These are phyloP conservation scores for Sugiyamaella mastotermitis DNA, from an alignment of 805 yeast species.

Conservation along the genomic window DNA sequence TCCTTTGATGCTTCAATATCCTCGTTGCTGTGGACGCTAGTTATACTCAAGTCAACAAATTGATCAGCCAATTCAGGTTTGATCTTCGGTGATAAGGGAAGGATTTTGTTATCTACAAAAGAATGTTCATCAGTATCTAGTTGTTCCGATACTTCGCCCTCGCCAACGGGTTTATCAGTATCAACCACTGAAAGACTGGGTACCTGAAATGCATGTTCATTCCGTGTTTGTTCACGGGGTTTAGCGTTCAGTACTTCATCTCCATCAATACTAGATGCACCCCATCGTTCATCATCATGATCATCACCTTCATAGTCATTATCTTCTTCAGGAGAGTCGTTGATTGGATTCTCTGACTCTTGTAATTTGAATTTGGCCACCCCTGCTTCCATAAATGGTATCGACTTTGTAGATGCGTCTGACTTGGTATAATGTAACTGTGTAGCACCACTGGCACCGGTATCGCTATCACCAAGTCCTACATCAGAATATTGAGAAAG, in stretches of 20 bases:
- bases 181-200: not conserved
- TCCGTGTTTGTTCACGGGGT: not conserved
- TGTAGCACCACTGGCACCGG: too few relatives aligned
- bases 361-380: constrained; percentile 15
- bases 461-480: too few relatives aligned
- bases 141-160: not conserved
- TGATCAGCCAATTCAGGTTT: too few relatives aligned
- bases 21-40: not conserved
- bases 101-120: not conserved
- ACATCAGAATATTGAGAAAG: too few relatives aligned
- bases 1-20: not conserved
- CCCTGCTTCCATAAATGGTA: constrained; percentile 15
- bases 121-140: not conserved
- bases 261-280: not conserved
- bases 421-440: constrained; percentile 10
- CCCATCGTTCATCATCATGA: not conserved
- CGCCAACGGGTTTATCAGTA: not conserved
- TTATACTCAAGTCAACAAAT: too few relatives aligned
- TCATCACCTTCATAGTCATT: constrained; percentile 2
- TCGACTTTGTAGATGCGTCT: constrained; percentile 8
- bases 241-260: constrained; percentile 1
- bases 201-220: not conserved
- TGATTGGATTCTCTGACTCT: constrained; percentile 7
- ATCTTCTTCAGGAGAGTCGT: constrained; percentile 4
- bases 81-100: too few relatives aligned